A percentile compares a stretch with the other conserved stretches of the same genome.
These are phyloP conservation scores for Lasiosphaeria miniovina DNA, from an alignment of 495 filamentous ascomycete genomes.

Conservation along the genomic window DNA sequence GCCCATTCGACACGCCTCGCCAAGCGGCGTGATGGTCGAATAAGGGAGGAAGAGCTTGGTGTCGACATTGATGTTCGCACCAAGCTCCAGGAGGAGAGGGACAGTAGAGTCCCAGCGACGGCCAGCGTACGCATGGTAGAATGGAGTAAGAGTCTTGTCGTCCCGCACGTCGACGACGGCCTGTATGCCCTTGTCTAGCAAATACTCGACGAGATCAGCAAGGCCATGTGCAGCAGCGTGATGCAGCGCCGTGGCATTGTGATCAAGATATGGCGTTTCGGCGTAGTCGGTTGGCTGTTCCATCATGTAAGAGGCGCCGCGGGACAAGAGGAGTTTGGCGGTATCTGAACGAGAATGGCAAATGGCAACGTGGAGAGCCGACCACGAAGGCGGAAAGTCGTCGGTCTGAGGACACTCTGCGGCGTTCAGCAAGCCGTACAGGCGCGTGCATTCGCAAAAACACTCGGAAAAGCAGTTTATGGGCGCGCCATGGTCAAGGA, in stretches of 20 bases:
- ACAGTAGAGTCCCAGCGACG: conserved; percentile 31
- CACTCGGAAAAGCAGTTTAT: conserved; percentile 21
- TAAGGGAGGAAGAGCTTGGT: conserved; percentile 33
- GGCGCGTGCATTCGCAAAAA: conserved; percentile 31
- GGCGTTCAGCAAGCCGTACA: conserved; percentile 26
- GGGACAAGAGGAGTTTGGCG: conserved; percentile 32
- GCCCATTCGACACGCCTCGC: conserved; percentile 35
- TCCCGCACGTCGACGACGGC: conserved; percentile 30
- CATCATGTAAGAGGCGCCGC: conserved; percentile 29
- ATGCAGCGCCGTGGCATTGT: conserved; percentile 26
- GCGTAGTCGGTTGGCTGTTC: conserved; percentile 5
- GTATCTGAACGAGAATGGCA: conserved; percentile 32
- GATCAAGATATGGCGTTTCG: not conserved
- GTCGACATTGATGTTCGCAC: conserved; percentile 34
- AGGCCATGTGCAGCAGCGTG: conserved; percentile 30
- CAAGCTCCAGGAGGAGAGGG: conserved; percentile 28
- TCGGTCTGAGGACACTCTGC: conserved; percentile 16
- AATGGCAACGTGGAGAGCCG: conserved; percentile 37
- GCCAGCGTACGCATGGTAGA: conserved; percentile 35
- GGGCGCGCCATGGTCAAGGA: conserved; percentile 31
- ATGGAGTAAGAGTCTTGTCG: conserved; percentile 28
- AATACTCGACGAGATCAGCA: conserved; percentile 15
- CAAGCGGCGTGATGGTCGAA: conserved; percentile 33
- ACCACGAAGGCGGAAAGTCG: conserved; percentile 22
- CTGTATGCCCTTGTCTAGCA: conserved; percentile 29